Conservation (phyloP, 1,284 basidiomycete genomes). For the Apiotrichum brassicae region DNA sequence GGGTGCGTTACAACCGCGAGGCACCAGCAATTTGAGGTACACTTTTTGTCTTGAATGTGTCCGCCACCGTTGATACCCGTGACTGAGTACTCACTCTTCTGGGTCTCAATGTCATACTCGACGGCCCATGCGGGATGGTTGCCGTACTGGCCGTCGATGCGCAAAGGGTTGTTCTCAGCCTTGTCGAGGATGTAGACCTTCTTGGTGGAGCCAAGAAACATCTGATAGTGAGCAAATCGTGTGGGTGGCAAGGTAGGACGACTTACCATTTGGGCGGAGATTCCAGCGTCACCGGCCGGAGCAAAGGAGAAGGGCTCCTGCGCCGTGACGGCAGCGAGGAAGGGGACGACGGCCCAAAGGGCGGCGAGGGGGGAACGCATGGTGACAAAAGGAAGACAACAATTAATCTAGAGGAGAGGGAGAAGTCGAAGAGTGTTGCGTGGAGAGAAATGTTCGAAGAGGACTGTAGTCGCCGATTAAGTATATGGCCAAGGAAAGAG, state of each 20-base stretch:
- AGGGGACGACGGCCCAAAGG: background rate
- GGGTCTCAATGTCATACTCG: constrained; percentile 50
- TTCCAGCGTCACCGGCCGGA: constrained; percentile 39
- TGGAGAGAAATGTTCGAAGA: too few relatives aligned
- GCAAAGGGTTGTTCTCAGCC: constrained; percentile 54
- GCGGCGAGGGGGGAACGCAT: background rate
- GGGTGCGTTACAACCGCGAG: too few relatives aligned
- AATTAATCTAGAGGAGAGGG: background rate
- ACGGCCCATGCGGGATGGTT: constrained; percentile 47
- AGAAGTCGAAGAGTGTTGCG: too few relatives aligned
- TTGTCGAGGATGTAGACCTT: constrained; percentile 52
- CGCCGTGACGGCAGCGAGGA: background rate
- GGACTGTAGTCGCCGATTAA: too few relatives aligned
- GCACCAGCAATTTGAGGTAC: too few relatives aligned
- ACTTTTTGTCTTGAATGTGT: too few relatives aligned
- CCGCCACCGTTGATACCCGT: too few relatives aligned
- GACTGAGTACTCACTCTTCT: constrained; percentile 42
- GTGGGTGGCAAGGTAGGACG: too few relatives aligned
- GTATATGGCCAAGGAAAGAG: too few relatives aligned
- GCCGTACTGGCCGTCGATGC: constrained; percentile 49
- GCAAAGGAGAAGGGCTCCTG: constrained; percentile 33
- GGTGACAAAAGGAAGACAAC: background rate
- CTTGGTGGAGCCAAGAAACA: constrained; percentile 49
- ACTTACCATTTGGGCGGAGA: constrained; percentile 46
- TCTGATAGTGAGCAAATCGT: constrained; percentile 27